phyloP scores from a whole-genome alignment of 768 basidiomycete species.

The Nidularia sp. region DNA sequence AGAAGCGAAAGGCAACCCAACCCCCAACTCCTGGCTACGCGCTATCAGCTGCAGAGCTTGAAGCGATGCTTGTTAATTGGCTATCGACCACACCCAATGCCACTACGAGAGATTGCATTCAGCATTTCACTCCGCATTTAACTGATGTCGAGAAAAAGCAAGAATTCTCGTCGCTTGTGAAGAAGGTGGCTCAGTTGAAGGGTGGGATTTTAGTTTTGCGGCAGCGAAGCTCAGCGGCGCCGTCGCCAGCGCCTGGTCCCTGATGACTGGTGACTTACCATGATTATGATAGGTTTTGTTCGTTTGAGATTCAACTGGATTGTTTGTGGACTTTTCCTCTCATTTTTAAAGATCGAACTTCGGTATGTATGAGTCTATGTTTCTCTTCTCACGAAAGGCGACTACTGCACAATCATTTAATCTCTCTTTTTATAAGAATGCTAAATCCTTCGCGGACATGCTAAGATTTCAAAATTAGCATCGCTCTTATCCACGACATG shows the following conservation, averaged over 20 bases:
- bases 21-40: constrained; percentile 23
- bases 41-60: constrained; percentile 51
- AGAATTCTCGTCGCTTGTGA: constrained; percentile 75
- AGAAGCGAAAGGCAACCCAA: constrained; percentile 58
- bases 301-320: no score
- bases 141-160: constrained; percentile 66
- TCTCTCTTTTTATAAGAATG: no score
- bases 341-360: no score
- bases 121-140: constrained; percentile 73
- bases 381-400: no score
- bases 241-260: constrained; percentile 23
- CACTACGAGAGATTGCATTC: constrained; percentile 76
- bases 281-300: not conserved
- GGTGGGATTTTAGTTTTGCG: constrained; percentile 59
- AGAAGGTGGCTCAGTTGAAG: constrained; percentile 74
- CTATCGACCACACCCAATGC: constrained; percentile 63
- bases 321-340: no score
- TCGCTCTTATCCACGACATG: no score
- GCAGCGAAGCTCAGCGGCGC: constrained; percentile 30
- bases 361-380: no score
- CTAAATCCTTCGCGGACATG: no score
- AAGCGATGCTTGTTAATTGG: constrained; percentile 73
- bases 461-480: no score
- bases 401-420: no score
- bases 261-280: not conserved